Conservation (phyloP, 768 basidiomycete genomes). For the Cyclocybe aegerita region DNA sequence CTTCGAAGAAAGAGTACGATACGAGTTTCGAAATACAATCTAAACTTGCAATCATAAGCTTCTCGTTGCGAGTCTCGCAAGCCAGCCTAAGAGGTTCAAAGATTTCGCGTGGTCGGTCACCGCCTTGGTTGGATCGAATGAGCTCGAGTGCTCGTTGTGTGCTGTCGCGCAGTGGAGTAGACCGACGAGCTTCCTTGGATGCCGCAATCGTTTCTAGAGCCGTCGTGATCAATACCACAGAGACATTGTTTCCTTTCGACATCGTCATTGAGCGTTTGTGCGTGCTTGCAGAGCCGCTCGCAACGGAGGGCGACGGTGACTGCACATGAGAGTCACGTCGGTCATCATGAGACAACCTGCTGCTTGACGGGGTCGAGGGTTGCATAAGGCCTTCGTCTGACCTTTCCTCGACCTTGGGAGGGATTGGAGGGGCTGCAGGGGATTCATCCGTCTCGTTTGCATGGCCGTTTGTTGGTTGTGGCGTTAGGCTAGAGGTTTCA, state of each 20-base stretch:
- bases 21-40: conserved; percentile 98
- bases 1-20: conserved; percentile 95
- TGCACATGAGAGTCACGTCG: conserved; percentile 20
- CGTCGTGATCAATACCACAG: conserved; percentile 77
- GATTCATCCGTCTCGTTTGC: background rate
- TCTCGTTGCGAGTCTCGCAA: conserved; percentile 92
- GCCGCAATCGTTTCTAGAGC: conserved; percentile 84
- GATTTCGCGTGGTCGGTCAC: conserved; percentile 79
- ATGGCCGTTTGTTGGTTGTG: no score
- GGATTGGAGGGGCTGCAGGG: conserved; percentile 12
- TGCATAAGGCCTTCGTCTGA: background rate
- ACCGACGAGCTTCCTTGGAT: conserved; percentile 88
- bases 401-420: conserved; percentile 14
- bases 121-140: conserved; percentile 72
- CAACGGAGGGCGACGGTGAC: conserved; percentile 23
- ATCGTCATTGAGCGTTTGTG: conserved; percentile 63
- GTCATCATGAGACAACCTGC: conserved; percentile 7
- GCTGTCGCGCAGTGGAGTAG: conserved; percentile 76
- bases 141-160: conserved; percentile 82
- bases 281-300: conserved; percentile 17
- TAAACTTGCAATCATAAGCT: conserved; percentile 93
- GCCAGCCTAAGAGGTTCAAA: conserved; percentile 96
- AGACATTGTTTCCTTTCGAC: conserved; percentile 71
- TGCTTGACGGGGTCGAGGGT: background rate
- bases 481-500: background rate